phyloP scores from a whole-genome alignment of 139 green algal species.

The Coccomyxa sp. region DNA sequence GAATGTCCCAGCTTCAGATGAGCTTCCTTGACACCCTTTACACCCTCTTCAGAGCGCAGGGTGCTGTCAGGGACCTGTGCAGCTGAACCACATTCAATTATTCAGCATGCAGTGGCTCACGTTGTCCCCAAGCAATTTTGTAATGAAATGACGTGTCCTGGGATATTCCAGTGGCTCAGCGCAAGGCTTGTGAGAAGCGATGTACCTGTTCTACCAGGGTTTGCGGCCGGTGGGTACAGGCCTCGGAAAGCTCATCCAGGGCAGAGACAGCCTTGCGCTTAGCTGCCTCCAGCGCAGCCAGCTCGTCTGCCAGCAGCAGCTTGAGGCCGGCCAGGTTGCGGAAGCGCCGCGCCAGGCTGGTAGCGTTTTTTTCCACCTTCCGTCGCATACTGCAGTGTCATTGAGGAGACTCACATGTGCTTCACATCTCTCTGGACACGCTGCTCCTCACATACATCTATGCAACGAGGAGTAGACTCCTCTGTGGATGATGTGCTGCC shows the following conservation, averaged over 20 bases:
- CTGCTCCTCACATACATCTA: no score
- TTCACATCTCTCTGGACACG: no score
- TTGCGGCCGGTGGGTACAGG: background rate
- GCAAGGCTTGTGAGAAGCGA: background rate
- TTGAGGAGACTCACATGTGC: no score
- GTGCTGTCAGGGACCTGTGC: background rate
- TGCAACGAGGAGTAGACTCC: no score
- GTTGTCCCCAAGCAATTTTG: background rate
- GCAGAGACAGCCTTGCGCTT: conserved; percentile 14
- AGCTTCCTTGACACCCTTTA: background rate
- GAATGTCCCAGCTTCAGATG: no score
- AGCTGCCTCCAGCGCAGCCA: conserved; percentile 28
- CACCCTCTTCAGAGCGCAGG: background rate
- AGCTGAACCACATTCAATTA: no score
- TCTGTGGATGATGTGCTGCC: no score
- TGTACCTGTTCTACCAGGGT: conserved; percentile 40
- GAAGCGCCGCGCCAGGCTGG: conserved; percentile 50
- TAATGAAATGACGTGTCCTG: background rate
- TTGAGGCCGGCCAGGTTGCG: conserved; percentile 45
- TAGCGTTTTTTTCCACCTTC: conserved; percentile 36
- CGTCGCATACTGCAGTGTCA: background rate
- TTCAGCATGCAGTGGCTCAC: no score
- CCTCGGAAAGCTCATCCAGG: conserved; percentile 17
- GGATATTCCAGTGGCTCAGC: background rate
- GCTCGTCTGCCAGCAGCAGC: conserved; percentile 48